Evolutionary conservation across 2,329 filamentous ascomycete genomes (phyloP).

Genomic region (Onygenales sp.): DNA sequence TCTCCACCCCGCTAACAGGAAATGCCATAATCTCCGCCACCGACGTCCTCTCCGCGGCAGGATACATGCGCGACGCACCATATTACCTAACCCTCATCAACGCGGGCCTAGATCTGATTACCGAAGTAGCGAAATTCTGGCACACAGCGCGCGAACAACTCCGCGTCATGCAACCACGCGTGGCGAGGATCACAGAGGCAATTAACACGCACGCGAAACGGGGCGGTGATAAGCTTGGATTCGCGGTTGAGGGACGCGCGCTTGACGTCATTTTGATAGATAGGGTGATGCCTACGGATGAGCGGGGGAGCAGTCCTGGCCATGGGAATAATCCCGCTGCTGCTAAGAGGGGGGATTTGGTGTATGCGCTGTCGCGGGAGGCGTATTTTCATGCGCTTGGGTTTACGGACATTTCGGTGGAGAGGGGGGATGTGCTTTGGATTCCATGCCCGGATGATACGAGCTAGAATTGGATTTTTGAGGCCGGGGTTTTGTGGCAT

Average conservation of each 20-base stretch:
- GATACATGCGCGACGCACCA: constrained; percentile 42
- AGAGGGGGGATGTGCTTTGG: constrained; percentile 20
- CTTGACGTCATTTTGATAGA: constrained; percentile 22
- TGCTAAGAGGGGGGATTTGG: constrained; percentile 29
- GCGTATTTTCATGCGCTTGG: constrained; percentile 23
- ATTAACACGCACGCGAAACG: constrained; percentile 22
- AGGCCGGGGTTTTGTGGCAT: not conserved
- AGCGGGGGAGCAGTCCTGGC: constrained; percentile 9
- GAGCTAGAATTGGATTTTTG: not conserved
- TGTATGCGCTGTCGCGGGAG: constrained; percentile 29
- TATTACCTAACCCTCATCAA: constrained; percentile 46
- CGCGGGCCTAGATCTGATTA: constrained; percentile 45
- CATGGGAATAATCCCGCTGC: constrained; percentile 6
- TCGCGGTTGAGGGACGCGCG: constrained; percentile 25
- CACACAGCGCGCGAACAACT: constrained; percentile 45
- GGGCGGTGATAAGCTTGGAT: constrained; percentile 25
- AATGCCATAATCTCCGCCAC: constrained; percentile 54
- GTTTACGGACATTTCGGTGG: constrained; percentile 10
- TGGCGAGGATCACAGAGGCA: constrained; percentile 34
- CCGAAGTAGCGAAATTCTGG: constrained; percentile 52
- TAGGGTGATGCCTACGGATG: not conserved
- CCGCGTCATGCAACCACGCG: constrained; percentile 39
- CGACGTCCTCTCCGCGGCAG: constrained; percentile 56
- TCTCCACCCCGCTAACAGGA: constrained; percentile 54
- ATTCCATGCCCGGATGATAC: constrained; percentile 7